Evolutionary conservation across 1,284 basidiomycete species (phyloP), one percentile per base, ranked within the genome.

Genomic region (Pseudozyma thailandica): DNA sequence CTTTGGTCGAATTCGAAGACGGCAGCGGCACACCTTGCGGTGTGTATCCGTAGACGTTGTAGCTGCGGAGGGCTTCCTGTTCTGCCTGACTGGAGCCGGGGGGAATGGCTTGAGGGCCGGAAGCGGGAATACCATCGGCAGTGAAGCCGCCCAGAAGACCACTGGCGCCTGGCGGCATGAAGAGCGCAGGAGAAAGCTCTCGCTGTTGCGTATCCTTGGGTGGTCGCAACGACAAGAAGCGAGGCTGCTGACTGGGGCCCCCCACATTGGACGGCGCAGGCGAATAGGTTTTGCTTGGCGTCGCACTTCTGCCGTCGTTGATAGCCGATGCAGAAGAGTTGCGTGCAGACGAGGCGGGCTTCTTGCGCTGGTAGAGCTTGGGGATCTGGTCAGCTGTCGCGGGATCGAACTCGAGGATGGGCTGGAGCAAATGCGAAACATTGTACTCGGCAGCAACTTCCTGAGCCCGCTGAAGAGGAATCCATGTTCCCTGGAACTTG

Each of bases 401-500:
- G 5, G 80, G 80, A 41, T 81, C 81, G 47, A 82, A 78, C 45
- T 82, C 78, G 44, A 82, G 74, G 25, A 82, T 68, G 21, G 81
- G 81, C 48, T 75, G 72, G 41, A 82, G 75, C 18, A 82, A 69
- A 55, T 81, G 81, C 30, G 78, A 75, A 25, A 82, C 81, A 46
- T 76, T 79, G 77, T 81, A 79, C 44, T 63, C 66, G 25, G 77
- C 78, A 15, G 78, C 76, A 10, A 82, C 76, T 51, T 81, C 65
- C 52, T 81, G 79, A 3, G 79, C 80, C 18, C 81, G 72, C 41
- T 74, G 57, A 10, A 82, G 69, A 12, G 81, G 81, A 25, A 82
- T 80, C 95, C 96, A 99, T 49, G 96, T 98, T 63, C 96, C 96
- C 84, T 99, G 96, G 84, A 98, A 99, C 85, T 97, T 97, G 41